Base-by-base conservation (phyloP, 805 yeast species). In the Yarrowia hollandica region DNA sequence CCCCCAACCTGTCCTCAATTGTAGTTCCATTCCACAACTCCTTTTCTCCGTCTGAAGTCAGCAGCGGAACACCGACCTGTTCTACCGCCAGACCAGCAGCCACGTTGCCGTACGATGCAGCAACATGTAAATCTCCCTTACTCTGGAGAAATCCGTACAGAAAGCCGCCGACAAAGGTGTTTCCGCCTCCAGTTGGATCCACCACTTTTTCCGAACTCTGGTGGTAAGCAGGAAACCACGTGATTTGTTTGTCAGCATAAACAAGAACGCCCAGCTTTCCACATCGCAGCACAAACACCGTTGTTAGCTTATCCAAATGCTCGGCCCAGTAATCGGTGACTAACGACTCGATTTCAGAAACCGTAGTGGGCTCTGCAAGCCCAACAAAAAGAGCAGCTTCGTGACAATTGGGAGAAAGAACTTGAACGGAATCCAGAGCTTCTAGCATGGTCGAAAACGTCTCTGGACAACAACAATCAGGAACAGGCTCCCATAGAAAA, bases 171-270 rank as follows among this genome's bases (percentile, higher is more conserved):
- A 89, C 81, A 68, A 86, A 90, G 0, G 96, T 79, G 67, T 91
- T 95, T 0, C 98, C 98, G 15, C 96, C 96, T 0, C 98, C 98
- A 0, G 97, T 91, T 2, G 97, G 95, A 70, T 91, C 98, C 1
- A 87, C 75, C 0, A 90, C 90, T 48, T 70, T 69, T 3, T 67
- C 65, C 9, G 64, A 63, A 18, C 60, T 50, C 15, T 25, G 33
- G 14, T 90, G 96, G 69, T 86, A 92, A 0, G 97, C 88, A 0
- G 94, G 91, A 19, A 82, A 77, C 82, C 87, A 81, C 10, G 66
- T 61, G 57, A 39, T 1, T 18, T 33, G 11, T 8, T 19, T 69
- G 1, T 63, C 54, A 0, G 79, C 71, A 21, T 77, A 66, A 2
- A 83, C 74, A 19, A 77, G 76, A 63, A 90, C 82, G 0, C 97